Evolutionary conservation across 1,139 yeast species (phyloP), one percentile per base, ranked within the genome.

Genomic region (Kazachstania sp.): DNA sequence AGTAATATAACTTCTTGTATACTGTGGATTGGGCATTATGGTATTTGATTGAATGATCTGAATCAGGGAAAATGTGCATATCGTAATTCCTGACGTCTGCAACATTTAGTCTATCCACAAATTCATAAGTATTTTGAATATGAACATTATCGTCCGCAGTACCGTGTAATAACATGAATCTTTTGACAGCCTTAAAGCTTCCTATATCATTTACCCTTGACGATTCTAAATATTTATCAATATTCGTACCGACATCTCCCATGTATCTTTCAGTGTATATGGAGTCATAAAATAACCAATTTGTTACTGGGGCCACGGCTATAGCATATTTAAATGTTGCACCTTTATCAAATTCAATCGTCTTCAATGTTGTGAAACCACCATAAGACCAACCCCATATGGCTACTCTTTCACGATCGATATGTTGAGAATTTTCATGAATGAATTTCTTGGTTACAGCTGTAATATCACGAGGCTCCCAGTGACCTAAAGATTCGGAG

Each of bases 61-160:
- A 85, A 63, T 94, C 98, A 0, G 98, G 96, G 70, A 86, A 92
- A 30, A 90, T 77, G 54, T 85, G 94, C 60, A 88, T 75, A 58
- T 92, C 99, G 63, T 84, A 92, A 65, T 92, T 92, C 56, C 83
- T 88, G 11, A 87, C 77, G 8, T 71, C 71, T 19, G 71, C 68
- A 46, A 75, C 43, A 59, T 87, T 83, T 44, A 92, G 71, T 49
- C 77, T 66, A 64, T 94, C 97, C 20, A 92, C 59, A 37, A 92
- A 68, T 61, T 82, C 77, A 54, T 83, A 72, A 38, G 95, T 83
- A 66, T 92, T 88, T 63, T 88, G 96, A 52, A 88, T 70, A 67
- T 92, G 98, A 23, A 92, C 99, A 65, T 92, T 92, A 63, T 94
- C 99, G 66, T 92, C 99, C 2, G 95, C 95, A 0, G 97, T 84